A percentile compares a stretch with the other conserved stretches of the same genome.
phyloP scores from a whole-genome alignment of 208 protist genomes.

The Trypanosoma congolense region DNA sequence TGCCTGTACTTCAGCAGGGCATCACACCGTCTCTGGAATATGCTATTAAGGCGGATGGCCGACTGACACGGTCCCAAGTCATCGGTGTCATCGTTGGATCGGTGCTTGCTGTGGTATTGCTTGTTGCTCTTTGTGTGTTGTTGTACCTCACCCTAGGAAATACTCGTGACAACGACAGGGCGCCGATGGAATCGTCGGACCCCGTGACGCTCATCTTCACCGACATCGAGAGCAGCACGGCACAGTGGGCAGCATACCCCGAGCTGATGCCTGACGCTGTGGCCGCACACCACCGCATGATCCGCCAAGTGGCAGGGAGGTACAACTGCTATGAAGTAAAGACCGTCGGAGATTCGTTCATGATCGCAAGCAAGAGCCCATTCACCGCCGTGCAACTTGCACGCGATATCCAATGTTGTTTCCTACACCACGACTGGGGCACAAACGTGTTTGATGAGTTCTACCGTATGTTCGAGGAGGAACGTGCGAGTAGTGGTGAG shows the following conservation, averaged over 20 bases:
- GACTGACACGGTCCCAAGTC: slow-evolving; percentile 10
- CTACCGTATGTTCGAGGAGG: too few relatives aligned
- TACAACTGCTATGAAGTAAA: slow-evolving; percentile 78
- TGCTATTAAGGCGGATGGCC: slow-evolving; percentile 25
- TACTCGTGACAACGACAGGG: slow-evolving; percentile 15
- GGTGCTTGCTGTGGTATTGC: neutral
- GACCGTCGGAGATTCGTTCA: slow-evolving; percentile 79
- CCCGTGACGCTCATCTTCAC: too few relatives aligned
- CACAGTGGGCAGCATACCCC: slow-evolving; percentile 55
- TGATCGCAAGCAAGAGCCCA: slow-evolving; percentile 64
- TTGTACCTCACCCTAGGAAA: slow-evolving; percentile 3
- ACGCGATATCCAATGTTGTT: slow-evolving; percentile 32
- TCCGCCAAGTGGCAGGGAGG: slow-evolving; percentile 43
- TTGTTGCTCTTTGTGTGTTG: slow-evolving; percentile 3
- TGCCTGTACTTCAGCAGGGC: slow-evolving; percentile 17
- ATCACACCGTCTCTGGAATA: neutral
- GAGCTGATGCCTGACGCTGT: slow-evolving; percentile 54
- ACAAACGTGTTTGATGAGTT: too few relatives aligned
- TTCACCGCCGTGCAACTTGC: slow-evolving; percentile 31
- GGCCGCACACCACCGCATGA: slow-evolving; percentile 53
- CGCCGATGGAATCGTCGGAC: slow-evolving; percentile 25
- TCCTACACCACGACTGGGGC: too few relatives aligned
- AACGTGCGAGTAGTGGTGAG: slow-evolving; percentile 32
- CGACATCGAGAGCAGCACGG: slow-evolving; percentile 75
- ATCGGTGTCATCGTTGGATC: slow-evolving; percentile 23